Conservation (phyloP, 768 basidiomycete genomes). For the Kwoniella sp. region DNA sequence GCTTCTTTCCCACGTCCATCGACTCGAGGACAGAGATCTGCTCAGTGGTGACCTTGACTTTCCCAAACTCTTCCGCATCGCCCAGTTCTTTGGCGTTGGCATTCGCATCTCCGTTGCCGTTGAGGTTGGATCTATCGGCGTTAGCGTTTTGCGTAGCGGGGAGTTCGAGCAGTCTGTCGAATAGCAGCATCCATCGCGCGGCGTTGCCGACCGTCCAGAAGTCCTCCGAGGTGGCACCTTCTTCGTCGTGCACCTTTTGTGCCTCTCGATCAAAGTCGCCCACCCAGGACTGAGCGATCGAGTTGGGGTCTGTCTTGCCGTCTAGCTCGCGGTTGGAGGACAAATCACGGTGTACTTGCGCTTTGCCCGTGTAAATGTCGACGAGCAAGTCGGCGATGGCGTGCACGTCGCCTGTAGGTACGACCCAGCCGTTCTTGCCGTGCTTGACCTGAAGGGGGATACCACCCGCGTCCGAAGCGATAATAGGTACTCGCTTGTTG, state of each 20-base stretch:
- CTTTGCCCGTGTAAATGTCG: conserved; percentile 74
- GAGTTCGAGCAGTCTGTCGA: conserved; percentile 31
- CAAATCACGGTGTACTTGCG: conserved; percentile 23
- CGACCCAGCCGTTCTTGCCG: conserved; percentile 85
- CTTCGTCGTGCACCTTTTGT: conserved; percentile 40
- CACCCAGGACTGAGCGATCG: conserved; percentile 47
- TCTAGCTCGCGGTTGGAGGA: conserved; percentile 21
- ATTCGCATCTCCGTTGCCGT: not conserved
- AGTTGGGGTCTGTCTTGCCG: conserved; percentile 46
- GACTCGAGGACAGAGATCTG: conserved; percentile 30
- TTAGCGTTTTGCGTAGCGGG: conserved; percentile 7
- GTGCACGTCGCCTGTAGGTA: conserved; percentile 72
- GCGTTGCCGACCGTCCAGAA: conserved; percentile 56
- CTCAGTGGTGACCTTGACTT: conserved; percentile 6
- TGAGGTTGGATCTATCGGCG: conserved; percentile 2
- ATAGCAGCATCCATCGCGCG: conserved; percentile 49
- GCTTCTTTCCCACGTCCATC: conserved; percentile 35
- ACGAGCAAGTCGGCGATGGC: conserved; percentile 75
- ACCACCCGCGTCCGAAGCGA: conserved; percentile 83
- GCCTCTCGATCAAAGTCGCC: conserved; percentile 38
- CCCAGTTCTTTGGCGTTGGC: conserved; percentile 10
- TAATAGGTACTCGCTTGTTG: conserved; percentile 82
- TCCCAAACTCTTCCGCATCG: conserved; percentile 5
- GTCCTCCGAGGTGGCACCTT: conserved; percentile 46
- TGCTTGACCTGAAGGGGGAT: conserved; percentile 89